Percentiles rank a stretch among this genome's conserved stretches.
phyloP scores from a whole-genome alignment of 129 eudicot species.

The Flaveria brownii region DNA sequence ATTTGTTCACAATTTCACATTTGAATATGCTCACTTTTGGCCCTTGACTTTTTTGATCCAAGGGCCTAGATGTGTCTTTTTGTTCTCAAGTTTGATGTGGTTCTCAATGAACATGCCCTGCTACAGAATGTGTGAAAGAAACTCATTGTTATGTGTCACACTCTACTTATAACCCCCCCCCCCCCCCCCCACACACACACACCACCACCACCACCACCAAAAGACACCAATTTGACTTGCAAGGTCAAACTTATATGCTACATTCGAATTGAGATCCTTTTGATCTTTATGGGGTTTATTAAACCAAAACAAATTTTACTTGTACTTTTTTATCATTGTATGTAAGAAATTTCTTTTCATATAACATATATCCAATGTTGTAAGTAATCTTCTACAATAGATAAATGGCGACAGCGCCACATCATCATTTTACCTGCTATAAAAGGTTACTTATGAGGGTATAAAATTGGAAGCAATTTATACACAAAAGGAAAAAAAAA shows the following conservation, averaged over 20 bases:
- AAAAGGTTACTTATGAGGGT: background rate
- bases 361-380: background rate
- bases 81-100: background rate
- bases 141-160: background rate
- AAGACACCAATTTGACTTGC: conserved; percentile 15
- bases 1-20: background rate
- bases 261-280: conserved; percentile 2
- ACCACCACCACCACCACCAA: too few species aligned
- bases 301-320: background rate
- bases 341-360: background rate
- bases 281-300: background rate
- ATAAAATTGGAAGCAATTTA: background rate
- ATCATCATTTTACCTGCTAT: background rate
- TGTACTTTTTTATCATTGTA: background rate
- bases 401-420: background rate
- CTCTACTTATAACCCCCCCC: background rate
- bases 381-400: background rate
- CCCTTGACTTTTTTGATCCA: background rate
- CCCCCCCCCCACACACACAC: too few species aligned
- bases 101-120: too few species aligned
- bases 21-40: background rate
- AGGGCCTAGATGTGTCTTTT: background rate
- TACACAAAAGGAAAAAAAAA: background rate
- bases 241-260: conserved; percentile 8
- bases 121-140: background rate